A percentile compares a stretch with the other conserved stretches of the same genome.
Evolutionary conservation across 2,329 filamentous ascomycete genomes (phyloP).

Genomic region (Neonectria coccinea): DNA sequence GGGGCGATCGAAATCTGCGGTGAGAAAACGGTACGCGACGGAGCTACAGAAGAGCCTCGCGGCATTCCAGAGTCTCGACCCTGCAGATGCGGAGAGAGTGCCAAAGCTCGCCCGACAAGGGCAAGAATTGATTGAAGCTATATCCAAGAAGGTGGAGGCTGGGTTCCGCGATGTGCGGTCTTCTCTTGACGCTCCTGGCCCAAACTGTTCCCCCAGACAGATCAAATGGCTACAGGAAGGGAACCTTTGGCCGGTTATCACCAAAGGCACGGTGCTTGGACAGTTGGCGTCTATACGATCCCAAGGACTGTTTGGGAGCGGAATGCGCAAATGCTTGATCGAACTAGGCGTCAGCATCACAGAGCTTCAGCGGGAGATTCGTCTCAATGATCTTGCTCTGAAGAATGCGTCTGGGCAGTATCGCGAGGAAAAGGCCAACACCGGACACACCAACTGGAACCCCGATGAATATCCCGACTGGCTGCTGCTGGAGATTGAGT

Average conservation of each 20-base stretch:
- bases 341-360: slow-evolving; percentile 38
- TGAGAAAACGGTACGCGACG: slow-evolving; percentile 35
- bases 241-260: slow-evolving; percentile 41
- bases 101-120: slow-evolving; percentile 15
- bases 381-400: slow-evolving; percentile 67
- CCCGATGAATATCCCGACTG: slow-evolving; percentile 68
- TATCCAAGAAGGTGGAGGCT: slow-evolving; percentile 14
- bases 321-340: slow-evolving; percentile 37
- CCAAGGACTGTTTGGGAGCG: slow-evolving; percentile 37
- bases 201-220: slow-evolving; percentile 25
- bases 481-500: slow-evolving; percentile 75
- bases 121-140: slow-evolving; percentile 19
- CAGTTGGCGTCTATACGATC: slow-evolving; percentile 31
- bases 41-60: slow-evolving; percentile 38
- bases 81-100: background rate
- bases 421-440: slow-evolving; percentile 59
- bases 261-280: slow-evolving; percentile 35
- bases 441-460: slow-evolving; percentile 66
- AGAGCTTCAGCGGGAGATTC: slow-evolving; percentile 45
- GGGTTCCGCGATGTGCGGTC: slow-evolving; percentile 24
- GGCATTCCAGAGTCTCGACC: slow-evolving; percentile 34
- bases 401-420: slow-evolving; percentile 60
- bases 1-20: slow-evolving; percentile 31
- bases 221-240: slow-evolving; percentile 41
- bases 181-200: slow-evolving; percentile 24